These are phyloP conservation scores for Solanum chiquidenum DNA, from an alignment of 257 asterid genomes.

Conservation along the genomic window DNA sequence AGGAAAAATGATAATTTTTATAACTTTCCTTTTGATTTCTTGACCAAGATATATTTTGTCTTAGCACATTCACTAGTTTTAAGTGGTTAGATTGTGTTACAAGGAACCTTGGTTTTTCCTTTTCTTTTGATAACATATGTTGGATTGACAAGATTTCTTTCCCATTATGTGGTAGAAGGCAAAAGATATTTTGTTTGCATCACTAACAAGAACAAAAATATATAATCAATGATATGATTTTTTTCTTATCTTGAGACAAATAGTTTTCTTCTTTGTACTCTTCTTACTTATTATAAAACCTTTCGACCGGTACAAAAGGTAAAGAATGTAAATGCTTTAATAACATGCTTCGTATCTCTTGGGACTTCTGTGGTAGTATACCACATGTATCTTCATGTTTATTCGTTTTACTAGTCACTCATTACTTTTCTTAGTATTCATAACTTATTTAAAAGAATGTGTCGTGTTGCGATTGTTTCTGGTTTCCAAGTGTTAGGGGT, in stretches of 20 bases:
- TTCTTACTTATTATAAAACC: background rate
- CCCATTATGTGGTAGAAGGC: background rate
- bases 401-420: background rate
- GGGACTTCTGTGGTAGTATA: background rate
- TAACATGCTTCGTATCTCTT: background rate
- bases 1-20: background rate
- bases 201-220: background rate
- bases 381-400: background rate
- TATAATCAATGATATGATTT: background rate
- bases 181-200: background rate
- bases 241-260: background rate
- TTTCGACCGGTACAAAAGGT: background rate
- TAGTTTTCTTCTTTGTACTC: background rate
- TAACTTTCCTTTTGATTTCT: background rate
- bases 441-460: background rate
- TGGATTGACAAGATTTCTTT: background rate
- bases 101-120: background rate
- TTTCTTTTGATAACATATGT: background rate
- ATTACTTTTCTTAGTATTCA: background rate
- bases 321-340: background rate
- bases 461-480: background rate
- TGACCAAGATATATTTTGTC: background rate
- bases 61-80: background rate
- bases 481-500: constrained; percentile 1
- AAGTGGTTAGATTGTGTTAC: background rate